phyloP scores from a whole-genome alignment of 495 filamentous ascomycete genomes.

The Immersiella caudata region DNA sequence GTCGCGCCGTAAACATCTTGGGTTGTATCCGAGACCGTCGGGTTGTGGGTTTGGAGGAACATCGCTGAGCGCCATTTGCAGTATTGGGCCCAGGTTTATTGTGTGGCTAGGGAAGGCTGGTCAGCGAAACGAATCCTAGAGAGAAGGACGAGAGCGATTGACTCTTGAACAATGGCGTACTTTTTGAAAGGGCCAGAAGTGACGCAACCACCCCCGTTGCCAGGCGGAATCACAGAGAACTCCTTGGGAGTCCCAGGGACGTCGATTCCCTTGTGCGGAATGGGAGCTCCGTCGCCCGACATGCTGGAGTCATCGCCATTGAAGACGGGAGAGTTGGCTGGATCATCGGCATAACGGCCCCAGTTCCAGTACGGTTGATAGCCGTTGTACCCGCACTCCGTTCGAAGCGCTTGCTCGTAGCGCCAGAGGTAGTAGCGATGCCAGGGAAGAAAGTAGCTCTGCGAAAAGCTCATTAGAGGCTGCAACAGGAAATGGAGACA shows the following conservation, averaged over 20 bases:
- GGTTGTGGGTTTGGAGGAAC: conserved; percentile 42
- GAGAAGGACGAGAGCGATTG: too few relatives aligned
- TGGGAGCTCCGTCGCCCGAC: conserved; percentile 35
- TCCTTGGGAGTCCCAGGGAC: conserved; percentile 30
- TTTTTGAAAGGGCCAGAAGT: conserved; percentile 60
- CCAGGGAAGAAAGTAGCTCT: conserved; percentile 70
- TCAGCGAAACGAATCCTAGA: not conserved
- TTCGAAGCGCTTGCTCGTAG: conserved; percentile 66
- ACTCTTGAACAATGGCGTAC: conserved; percentile 21
- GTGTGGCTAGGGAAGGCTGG: conserved; percentile 22
- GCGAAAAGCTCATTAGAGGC: conserved; percentile 11
- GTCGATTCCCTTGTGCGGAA: conserved; percentile 32
- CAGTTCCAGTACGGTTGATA: conserved; percentile 40
- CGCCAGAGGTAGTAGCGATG: conserved; percentile 67
- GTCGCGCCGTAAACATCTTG: conserved; percentile 68
- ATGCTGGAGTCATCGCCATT: conserved; percentile 37
- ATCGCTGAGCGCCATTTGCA: conserved; percentile 42
- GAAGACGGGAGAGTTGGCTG: conserved; percentile 31
- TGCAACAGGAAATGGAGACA: conserved; percentile 16
- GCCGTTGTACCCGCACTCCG: conserved; percentile 70
- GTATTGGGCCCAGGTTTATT: conserved; percentile 31
- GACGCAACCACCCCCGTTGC: conserved; percentile 67
- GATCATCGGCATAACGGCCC: conserved; percentile 34
- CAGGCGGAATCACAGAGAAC: conserved; percentile 43
- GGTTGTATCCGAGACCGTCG: conserved; percentile 54